Evolutionary conservation across 148 eudicot species (phyloP).

Genomic region (Euryodendron excelsum): DNA sequence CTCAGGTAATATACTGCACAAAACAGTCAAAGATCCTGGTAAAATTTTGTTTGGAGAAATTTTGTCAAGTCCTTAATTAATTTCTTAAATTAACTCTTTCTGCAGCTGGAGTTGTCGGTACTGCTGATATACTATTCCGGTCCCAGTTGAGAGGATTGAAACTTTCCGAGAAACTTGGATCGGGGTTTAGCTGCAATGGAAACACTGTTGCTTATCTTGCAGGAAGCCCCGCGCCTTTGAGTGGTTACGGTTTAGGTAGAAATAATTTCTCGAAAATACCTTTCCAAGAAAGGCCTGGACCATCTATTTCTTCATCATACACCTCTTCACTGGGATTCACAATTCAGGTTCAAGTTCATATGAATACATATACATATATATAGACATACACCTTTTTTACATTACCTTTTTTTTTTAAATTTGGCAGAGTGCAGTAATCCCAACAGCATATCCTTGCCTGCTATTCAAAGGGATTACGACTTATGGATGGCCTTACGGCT

Average conservation of each 20-base stretch:
- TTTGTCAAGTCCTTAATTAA: neutral
- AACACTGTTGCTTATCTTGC: slow-evolving; percentile 35
- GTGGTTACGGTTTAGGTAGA: slow-evolving; percentile 23
- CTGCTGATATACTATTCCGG: slow-evolving; percentile 27
- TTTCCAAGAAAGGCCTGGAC: slow-evolving; percentile 39
- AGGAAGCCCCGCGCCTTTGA: slow-evolving; percentile 37
- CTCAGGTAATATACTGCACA: slow-evolving; percentile 18
- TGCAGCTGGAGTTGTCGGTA: slow-evolving; percentile 41
- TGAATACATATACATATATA: too few species aligned
- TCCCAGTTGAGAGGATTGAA: slow-evolving; percentile 33
- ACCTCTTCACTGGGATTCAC: slow-evolving; percentile 39
- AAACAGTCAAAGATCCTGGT: neutral
- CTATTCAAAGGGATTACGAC: slow-evolving; percentile 34
- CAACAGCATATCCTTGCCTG: slow-evolving; percentile 27
- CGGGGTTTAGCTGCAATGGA: slow-evolving; percentile 39
- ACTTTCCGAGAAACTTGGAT: slow-evolving; percentile 33
- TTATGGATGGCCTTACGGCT: slow-evolving; percentile 29
- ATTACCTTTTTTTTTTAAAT: neutral
- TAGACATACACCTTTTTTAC: too few species aligned
- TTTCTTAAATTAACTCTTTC: neutral
- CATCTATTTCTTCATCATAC: slow-evolving; percentile 41
- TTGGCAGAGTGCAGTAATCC: slow-evolving; percentile 40
- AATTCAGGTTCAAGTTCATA: slow-evolving; percentile 27
- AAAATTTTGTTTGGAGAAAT: neutral
- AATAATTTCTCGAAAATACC: slow-evolving; percentile 22